Percentiles rank a stretch among this genome's conserved stretches.
These are phyloP conservation scores for Niebla homalea DNA, from an alignment of 495 filamentous ascomycete genomes.

Conservation along the genomic window DNA sequence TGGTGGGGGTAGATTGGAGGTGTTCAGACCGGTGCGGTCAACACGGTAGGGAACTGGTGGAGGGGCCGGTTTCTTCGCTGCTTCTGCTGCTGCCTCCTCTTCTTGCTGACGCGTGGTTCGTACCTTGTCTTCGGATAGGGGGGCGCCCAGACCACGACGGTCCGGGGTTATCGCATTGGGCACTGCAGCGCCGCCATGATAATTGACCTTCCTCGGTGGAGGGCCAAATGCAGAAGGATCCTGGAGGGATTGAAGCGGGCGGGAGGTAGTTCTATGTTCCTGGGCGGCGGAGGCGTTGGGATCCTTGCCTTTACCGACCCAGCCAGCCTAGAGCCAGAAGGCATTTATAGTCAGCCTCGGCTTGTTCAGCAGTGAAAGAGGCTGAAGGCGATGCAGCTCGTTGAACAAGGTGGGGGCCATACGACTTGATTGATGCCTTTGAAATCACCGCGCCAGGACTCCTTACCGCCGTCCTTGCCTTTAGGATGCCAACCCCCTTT, in stretches of 20 bases:
- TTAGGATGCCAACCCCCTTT: conserved; percentile 50
- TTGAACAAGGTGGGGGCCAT: conserved; percentile 9
- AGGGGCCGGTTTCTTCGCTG: conserved; percentile 29
- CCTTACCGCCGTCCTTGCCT: conserved; percentile 39
- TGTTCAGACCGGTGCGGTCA: conserved; percentile 59
- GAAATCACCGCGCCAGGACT: conserved; percentile 46
- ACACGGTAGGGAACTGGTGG: conserved; percentile 56
- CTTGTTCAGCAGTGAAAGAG: not conserved
- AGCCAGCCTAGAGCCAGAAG: conserved; percentile 27
- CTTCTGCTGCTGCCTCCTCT: conserved; percentile 27
- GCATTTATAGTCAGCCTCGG: not conserved
- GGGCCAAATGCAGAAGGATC: conserved; percentile 78
- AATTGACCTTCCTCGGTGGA: conserved; percentile 59
- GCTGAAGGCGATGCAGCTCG: not conserved
- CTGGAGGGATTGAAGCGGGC: conserved; percentile 61
- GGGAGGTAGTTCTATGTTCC: conserved; percentile 45
- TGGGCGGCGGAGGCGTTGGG: conserved; percentile 19
- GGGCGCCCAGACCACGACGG: conserved; percentile 34
- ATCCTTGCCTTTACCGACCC: conserved; percentile 43
- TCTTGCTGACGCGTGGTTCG: conserved; percentile 28
- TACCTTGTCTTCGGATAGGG: conserved; percentile 30
- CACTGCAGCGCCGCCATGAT: conserved; percentile 35
- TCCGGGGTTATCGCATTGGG: conserved; percentile 37
- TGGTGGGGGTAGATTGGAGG: conserved; percentile 56
- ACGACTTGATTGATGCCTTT: conserved; percentile 49